Conservation (phyloP, 257 asterid species). For the Solanum infundibuliforme region DNA sequence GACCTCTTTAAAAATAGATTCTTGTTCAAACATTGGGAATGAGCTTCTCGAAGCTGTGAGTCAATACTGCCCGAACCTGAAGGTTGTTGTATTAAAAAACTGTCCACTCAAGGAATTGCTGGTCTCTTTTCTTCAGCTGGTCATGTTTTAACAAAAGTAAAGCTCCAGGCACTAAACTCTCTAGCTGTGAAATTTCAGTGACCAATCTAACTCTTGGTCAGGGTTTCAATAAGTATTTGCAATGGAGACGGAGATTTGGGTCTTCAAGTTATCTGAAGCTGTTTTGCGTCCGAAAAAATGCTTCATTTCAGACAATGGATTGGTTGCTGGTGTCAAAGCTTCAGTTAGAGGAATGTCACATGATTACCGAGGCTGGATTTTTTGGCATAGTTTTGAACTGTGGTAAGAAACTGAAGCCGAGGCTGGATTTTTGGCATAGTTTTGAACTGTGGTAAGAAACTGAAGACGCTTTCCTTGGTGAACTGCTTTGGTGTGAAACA, state of each 20-base stretch:
- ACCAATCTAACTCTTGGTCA: constrained; percentile 4
- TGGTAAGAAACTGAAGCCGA: no score
- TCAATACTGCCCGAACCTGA: constrained; percentile 26
- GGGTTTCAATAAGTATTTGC: constrained; percentile 37
- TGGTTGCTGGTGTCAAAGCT: constrained; percentile 15
- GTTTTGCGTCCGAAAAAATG: constrained; percentile 32
- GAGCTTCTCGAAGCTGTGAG: background rate
- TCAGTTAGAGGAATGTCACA: background rate
- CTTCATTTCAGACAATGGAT: constrained; percentile 59
- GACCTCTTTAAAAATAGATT: constrained; percentile 24
- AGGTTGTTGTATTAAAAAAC: constrained; percentile 35
- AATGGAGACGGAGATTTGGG: constrained; percentile 54
- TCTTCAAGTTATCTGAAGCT: constrained; percentile 51
- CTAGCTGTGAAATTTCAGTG: constrained; percentile 16
- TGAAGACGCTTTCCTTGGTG: background rate
- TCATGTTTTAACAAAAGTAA: constrained; percentile 41
- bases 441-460: no score
- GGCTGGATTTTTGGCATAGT: background rate
- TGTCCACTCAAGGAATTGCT: constrained; percentile 37
- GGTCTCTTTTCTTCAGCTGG: constrained; percentile 63
- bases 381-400: background rate
- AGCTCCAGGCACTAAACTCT: constrained; percentile 36
- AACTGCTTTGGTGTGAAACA: no score
- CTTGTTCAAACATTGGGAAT: constrained; percentile 53
- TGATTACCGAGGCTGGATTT: no score